Evolutionary conservation across 2,329 filamentous ascomycete genomes (phyloP).

Genomic region (Sporothrix schenckii): DNA sequence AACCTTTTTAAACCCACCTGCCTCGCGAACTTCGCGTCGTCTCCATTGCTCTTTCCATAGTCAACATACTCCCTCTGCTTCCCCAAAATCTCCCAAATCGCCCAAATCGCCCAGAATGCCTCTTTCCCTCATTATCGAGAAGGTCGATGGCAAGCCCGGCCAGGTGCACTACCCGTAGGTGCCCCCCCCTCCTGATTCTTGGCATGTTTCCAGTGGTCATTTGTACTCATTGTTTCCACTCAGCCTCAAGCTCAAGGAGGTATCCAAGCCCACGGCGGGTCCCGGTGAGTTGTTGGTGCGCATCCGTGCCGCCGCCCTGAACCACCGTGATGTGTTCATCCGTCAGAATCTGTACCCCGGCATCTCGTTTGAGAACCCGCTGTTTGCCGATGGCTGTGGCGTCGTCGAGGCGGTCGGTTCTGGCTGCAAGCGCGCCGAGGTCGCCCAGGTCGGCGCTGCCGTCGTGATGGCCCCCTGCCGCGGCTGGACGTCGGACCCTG

Average conservation of each 20-base stretch:
- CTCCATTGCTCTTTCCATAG: background rate
- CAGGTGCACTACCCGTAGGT: conserved; percentile 80
- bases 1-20: background rate
- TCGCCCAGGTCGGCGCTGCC: conserved; percentile 60
- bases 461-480: conserved; percentile 78
- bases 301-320: conserved; percentile 79
- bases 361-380: conserved; percentile 74
- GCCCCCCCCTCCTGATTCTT: background rate
- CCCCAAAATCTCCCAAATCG: conserved; percentile 4
- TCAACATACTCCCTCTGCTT: background rate
- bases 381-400: conserved; percentile 83
- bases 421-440: conserved; percentile 43
- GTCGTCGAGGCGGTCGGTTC: conserved; percentile 68
- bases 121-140: conserved; percentile 63
- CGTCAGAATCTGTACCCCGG: conserved; percentile 89
- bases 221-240: background rate
- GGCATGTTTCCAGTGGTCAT: background rate
- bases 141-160: conserved; percentile 75
- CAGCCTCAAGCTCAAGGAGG: conserved; percentile 62
- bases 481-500: conserved; percentile 72
- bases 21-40: background rate
- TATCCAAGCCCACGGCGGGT: conserved; percentile 65
- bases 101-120: conserved; percentile 48
- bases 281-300: conserved; percentile 72
- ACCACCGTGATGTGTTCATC: conserved; percentile 94